phyloP scores from a whole-genome alignment of 208 protist species.

The Acanthamoeba rhysodes region DNA sequence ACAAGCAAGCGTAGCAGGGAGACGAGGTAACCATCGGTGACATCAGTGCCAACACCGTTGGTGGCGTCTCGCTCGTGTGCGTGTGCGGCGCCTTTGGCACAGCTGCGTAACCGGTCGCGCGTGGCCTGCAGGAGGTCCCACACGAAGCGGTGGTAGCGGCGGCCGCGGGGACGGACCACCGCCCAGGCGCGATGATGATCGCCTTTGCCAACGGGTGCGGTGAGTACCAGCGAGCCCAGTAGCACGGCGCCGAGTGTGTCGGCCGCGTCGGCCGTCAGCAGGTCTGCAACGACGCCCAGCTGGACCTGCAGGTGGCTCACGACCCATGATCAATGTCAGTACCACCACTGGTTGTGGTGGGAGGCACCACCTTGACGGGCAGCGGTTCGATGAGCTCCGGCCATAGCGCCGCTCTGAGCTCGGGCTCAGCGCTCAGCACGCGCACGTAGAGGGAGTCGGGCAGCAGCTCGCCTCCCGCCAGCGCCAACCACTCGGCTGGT shows the following conservation, averaged over 20 bases:
- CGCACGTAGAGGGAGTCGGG: neutral
- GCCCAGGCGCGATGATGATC: neutral
- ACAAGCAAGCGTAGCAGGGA: neutral
- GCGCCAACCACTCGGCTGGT: neutral
- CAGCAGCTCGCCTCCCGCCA: neutral
- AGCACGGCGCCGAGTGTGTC: neutral
- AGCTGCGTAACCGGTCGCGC: neutral
- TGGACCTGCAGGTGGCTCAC: neutral
- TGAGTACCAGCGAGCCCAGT: neutral
- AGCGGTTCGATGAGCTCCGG: slow-evolving; percentile 29
- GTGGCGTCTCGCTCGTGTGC: neutral
- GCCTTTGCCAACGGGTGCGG: neutral
- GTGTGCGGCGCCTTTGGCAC: neutral
- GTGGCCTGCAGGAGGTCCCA: slow-evolving; percentile 1
- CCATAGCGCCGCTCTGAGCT: neutral
- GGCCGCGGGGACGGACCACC: neutral
- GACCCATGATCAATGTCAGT: neutral
- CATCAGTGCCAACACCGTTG: too few relatives aligned
- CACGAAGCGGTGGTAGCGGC: neutral
- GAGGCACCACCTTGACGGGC: neutral
- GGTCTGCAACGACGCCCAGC: neutral
- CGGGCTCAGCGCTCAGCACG: neutral
- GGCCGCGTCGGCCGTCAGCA: neutral
- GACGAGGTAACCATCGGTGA: neutral
- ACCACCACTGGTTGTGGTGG: neutral